phyloP scores from a whole-genome alignment of 495 filamentous ascomycete genomes.

The Collariella sp. region DNA sequence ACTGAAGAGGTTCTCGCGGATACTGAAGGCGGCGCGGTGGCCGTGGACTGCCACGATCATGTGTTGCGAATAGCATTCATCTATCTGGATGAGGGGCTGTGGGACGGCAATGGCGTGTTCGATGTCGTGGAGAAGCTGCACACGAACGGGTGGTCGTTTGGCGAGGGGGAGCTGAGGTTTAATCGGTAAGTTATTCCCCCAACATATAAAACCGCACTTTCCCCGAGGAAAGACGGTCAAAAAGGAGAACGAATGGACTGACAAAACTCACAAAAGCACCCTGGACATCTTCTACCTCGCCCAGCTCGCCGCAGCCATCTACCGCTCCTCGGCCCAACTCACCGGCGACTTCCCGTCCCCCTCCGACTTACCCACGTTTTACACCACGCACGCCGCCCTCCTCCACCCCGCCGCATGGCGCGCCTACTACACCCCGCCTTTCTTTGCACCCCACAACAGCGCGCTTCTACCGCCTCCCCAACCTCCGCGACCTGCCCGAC shows the following conservation, averaged over 20 bases:
- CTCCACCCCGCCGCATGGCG: conserved; percentile 1
- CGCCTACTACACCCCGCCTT: not conserved
- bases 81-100: not conserved
- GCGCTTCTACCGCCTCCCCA: not conserved
- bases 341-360: conserved; percentile 2
- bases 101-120: conserved; percentile 2
- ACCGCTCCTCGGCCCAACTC: conserved; percentile 2
- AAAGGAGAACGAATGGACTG: not conserved
- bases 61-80: conserved; percentile 3
- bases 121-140: conserved; percentile 5
- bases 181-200: not conserved
- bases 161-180: no score
- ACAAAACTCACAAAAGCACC: not conserved
- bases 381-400: not conserved
- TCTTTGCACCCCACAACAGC: conserved; percentile 1
- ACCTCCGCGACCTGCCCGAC: conserved; percentile 1
- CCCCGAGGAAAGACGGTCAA: not conserved
- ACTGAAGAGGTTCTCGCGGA: not conserved
- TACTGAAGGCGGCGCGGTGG: conserved; percentile 2
- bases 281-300: not conserved
- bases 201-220: not conserved
- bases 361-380: not conserved
- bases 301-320: conserved; percentile 3
- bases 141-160: not conserved
- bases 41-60: conserved; percentile 1